These are phyloP conservation scores for Aphanomyces stellatus DNA, from an alignment of 352 stramenopile genomes.

Conservation along the genomic window DNA sequence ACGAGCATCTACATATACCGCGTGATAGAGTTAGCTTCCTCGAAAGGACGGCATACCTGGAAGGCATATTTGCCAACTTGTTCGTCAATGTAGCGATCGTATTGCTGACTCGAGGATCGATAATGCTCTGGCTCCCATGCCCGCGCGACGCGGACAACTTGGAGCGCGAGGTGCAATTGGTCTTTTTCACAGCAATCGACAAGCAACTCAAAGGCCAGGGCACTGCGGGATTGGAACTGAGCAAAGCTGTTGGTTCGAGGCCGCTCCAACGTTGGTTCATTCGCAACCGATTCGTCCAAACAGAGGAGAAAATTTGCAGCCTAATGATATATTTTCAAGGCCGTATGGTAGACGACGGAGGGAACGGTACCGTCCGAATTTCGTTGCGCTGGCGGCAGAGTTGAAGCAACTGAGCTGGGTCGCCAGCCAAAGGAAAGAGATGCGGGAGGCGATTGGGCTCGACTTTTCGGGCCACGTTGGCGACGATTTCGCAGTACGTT, in stretches of 20 bases:
- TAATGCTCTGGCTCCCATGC: conserved; percentile 48
- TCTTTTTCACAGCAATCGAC: conserved; percentile 67
- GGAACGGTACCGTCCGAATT: conserved; percentile 35
- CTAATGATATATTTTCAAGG: not conserved
- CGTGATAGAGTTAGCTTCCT: not conserved
- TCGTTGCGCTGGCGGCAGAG: conserved; percentile 57
- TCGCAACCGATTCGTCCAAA: conserved; percentile 35
- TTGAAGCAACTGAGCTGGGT: conserved; percentile 52
- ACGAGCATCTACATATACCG: conserved; percentile 8
- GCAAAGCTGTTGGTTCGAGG: conserved; percentile 14
- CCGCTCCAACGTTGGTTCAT: not conserved
- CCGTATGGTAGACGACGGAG: not conserved
- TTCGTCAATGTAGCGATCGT: conserved; percentile 44
- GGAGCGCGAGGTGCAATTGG: conserved; percentile 57
- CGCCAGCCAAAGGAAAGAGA: conserved; percentile 57
- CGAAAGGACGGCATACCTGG: conserved; percentile 1
- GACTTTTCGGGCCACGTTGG: conserved; percentile 74
- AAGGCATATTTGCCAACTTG: conserved; percentile 32
- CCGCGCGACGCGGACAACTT: conserved; percentile 73
- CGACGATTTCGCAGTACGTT: conserved; percentile 80
- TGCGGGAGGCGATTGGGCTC: conserved; percentile 63
- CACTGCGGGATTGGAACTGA: conserved; percentile 33
- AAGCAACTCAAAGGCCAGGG: conserved; percentile 51
- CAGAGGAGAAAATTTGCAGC: conserved; percentile 79
- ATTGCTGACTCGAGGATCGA: conserved; percentile 15